These are phyloP conservation scores for Suillus subaureus DNA, from an alignment of 768 basidiomycete species.

Conservation along the genomic window DNA sequence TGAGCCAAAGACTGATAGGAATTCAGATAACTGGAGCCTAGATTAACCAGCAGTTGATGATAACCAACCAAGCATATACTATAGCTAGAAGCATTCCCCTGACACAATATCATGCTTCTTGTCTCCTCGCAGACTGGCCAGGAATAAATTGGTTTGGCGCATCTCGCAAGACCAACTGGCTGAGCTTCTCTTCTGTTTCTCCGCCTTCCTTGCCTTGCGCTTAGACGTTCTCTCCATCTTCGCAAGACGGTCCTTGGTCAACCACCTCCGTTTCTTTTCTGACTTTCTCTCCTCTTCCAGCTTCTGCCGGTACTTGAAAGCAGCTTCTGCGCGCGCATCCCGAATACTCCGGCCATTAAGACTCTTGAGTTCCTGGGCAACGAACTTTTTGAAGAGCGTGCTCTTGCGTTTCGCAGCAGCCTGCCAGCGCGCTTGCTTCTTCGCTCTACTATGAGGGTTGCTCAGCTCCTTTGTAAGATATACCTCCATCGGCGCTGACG, in stretches of 20 bases:
- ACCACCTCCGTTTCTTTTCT: constrained; percentile 60
- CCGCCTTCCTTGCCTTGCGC: constrained; percentile 46
- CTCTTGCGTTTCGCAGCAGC: constrained; percentile 49
- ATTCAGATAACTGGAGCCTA: not conserved
- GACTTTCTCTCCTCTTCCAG: constrained; percentile 59
- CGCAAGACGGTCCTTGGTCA: constrained; percentile 40
- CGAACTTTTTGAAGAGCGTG: constrained; percentile 53
- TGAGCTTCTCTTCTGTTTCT: constrained; percentile 54
- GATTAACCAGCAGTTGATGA: no score
- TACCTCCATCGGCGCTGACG: constrained; percentile 62
- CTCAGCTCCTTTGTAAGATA: constrained; percentile 70
- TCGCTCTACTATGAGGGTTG: constrained; percentile 82
- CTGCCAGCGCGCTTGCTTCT: constrained; percentile 80
- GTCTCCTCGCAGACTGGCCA: constrained; percentile 15
- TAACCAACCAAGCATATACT: not conserved
- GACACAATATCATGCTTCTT: not conserved
- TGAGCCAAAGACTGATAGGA: no score
- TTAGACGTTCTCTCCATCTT: constrained; percentile 36
- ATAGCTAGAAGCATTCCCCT: not conserved
- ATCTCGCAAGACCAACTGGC: constrained; percentile 51
- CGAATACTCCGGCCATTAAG: constrained; percentile 60
- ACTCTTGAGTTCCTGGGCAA: constrained; percentile 54
- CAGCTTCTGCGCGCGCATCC: constrained; percentile 73
- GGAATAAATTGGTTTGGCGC: constrained; percentile 66
- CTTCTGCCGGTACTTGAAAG: constrained; percentile 69